Percentiles rank a stretch among this genome's conserved stretches.
These are phyloP conservation scores for Metschnikowia similis DNA, from an alignment of 805 yeast species.

Conservation along the genomic window DNA sequence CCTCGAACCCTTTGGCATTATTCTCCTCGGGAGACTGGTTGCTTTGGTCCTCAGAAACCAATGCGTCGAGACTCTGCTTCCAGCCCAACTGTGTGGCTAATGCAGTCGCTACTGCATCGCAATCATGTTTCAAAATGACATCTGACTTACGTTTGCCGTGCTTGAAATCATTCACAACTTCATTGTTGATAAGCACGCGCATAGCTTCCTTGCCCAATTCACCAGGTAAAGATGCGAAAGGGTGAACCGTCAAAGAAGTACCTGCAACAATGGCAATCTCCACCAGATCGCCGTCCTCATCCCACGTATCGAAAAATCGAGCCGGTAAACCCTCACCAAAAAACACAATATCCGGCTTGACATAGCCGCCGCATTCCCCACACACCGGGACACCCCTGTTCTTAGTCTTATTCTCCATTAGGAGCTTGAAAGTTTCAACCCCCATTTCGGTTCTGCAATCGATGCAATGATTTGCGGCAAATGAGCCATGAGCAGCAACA, in stretches of 20 bases:
- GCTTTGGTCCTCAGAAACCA: slow-evolving; percentile 22
- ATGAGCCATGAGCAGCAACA: slow-evolving; percentile 94
- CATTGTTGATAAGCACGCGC: slow-evolving; percentile 71
- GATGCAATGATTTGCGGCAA: slow-evolving; percentile 80
- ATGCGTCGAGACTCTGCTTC: slow-evolving; percentile 48
- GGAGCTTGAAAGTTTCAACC: slow-evolving; percentile 38
- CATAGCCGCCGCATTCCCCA: slow-evolving; percentile 61
- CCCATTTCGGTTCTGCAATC: slow-evolving; percentile 60
- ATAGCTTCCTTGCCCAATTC: slow-evolving; percentile 47
- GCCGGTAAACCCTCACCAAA: slow-evolving; percentile 86
- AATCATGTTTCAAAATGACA: slow-evolving; percentile 52
- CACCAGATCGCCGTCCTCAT: slow-evolving; percentile 45
- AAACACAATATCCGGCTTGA: slow-evolving; percentile 92
- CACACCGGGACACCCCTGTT: slow-evolving; percentile 52
- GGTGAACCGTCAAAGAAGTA: slow-evolving; percentile 83
- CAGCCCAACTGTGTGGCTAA: slow-evolving; percentile 61
- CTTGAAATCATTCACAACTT: slow-evolving; percentile 69
- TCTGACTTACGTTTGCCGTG: slow-evolving; percentile 52
- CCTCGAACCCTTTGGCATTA: neutral
- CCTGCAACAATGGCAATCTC: slow-evolving; percentile 88
- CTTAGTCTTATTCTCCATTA: slow-evolving; percentile 28
- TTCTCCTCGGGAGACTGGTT: neutral
- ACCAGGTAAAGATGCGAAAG: slow-evolving; percentile 80
- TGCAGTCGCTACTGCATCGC: slow-evolving; percentile 60
- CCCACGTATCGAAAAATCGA: slow-evolving; percentile 67